Base-by-base conservation (phyloP, 805 yeast genomes). In the Saccharomycodes ludwigii region DNA sequence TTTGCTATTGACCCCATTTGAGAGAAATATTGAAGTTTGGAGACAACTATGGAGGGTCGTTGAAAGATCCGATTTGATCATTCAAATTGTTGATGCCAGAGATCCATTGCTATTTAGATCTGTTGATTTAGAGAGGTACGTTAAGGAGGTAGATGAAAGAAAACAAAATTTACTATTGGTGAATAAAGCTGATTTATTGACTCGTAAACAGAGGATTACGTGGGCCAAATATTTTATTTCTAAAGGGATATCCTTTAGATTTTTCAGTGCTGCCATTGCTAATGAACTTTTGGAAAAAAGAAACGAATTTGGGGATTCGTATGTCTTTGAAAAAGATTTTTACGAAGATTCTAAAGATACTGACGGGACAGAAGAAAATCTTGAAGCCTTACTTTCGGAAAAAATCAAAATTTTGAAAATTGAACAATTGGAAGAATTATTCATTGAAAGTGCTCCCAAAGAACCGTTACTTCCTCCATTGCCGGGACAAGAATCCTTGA, bases 21-120 rank as follows among this genome's bases (percentile, higher is more conserved):
- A 91, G 62, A 74, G 98, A 62, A 91, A 91, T 54, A 65, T 91
- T 41, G 95, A 88, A 65, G 96, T 91, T 36, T 91, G 98, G 98
- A 76, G 91, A 52, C 98, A 91, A 59, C 63, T 91, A 42, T 91
- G 98, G 98, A 72, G 98, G 59, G 98, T 91, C 27, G 81, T 85
- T 16, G 98, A 91, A 56, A 73, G 97, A 50, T 82, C 91, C 16
- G 95, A 88, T 55, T 65, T 91, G 46, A 73, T 91, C 24, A 96
- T 91, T 5, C 98, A 91, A 54, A 91, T 91, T 61, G 97, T 91
- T 18, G 98, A 91, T 61, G 97, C 96, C 9, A 71, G 98, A 58
- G 85, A 83, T 51, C 98, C 98, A 4, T 59, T 86, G 36, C 64
- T 84, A 38, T 91, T 84, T 62, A 70, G 97, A 52, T 85, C 95